Percentiles rank a stretch among this genome's conserved stretches.
phyloP scores from a whole-genome alignment of 768 basidiomycete species.

The Lactarius psammicola region DNA sequence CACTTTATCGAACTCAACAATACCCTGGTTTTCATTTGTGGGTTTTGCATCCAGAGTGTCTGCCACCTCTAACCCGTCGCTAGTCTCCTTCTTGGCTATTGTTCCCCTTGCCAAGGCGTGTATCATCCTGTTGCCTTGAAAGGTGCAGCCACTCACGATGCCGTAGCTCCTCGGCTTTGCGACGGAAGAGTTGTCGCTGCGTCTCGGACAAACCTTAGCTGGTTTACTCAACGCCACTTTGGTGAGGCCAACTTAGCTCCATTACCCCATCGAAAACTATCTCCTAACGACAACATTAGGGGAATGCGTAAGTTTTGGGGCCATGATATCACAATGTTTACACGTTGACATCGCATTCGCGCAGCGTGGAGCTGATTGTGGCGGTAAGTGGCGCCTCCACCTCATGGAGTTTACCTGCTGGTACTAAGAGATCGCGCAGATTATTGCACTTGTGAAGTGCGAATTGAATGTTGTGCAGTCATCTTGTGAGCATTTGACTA shows the following conservation, averaged over 20 bases:
- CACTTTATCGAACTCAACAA: constrained; percentile 55
- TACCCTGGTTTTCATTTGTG: constrained; percentile 73
- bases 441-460: constrained; percentile 47
- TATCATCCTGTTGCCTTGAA: background rate
- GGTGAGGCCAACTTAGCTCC: constrained; percentile 38
- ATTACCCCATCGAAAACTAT: background rate
- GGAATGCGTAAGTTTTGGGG: constrained; percentile 33
- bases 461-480: constrained; percentile 47
- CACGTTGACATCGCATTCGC: background rate
- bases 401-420: background rate
- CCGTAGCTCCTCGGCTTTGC: constrained; percentile 73
- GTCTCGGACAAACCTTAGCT: constrained; percentile 80
- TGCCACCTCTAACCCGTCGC: background rate
- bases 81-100: constrained; percentile 78
- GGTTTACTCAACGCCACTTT: constrained; percentile 85
- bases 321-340: background rate
- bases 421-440: constrained; percentile 35
- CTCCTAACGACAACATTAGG: constrained; percentile 24
- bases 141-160: constrained; percentile 9
- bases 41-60: constrained; percentile 32
- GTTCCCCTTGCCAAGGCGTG: constrained; percentile 77
- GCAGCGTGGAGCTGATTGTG: constrained; percentile 45
- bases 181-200: constrained; percentile 79
- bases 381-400: constrained; percentile 34
- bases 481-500: constrained; percentile 37